phyloP scores from a whole-genome alignment of 352 stramenopile genomes.

The Paralagenidium karlingii region DNA sequence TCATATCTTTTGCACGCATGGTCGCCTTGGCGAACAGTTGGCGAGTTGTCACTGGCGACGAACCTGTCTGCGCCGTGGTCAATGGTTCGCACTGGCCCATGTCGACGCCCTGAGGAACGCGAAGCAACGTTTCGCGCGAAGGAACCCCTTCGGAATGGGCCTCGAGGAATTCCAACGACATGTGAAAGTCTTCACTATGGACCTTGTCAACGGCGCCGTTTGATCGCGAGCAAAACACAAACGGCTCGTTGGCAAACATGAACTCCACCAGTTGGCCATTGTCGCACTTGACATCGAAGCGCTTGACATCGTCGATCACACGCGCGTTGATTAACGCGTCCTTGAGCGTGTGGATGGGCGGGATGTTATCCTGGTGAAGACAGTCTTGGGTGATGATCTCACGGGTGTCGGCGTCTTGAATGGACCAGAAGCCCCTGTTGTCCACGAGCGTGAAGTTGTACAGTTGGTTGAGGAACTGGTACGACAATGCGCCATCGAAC shows the following conservation, averaged over 20 bases:
- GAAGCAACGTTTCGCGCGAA: constrained; percentile 3
- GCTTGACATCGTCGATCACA: constrained; percentile 10
- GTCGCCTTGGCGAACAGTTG: not conserved
- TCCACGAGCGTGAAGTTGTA: constrained; percentile 21
- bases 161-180: constrained; percentile 7
- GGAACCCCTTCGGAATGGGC: constrained; percentile 5
- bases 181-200: constrained; percentile 8
- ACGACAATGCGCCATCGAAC: constrained; percentile 17
- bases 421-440: constrained; percentile 10
- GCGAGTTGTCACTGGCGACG: not conserved
- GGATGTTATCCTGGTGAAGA: constrained; percentile 9
- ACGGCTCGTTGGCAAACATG: constrained; percentile 16
- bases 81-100: constrained; percentile 3
- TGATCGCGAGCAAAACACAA: constrained; percentile 15
- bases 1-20: constrained; percentile 1
- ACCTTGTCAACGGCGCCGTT: constrained; percentile 4
- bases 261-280: constrained; percentile 16
- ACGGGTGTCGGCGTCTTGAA: constrained; percentile 4
- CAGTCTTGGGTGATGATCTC: constrained; percentile 9
- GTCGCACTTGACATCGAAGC: constrained; percentile 5
- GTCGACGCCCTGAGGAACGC: constrained; percentile 1
- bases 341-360: constrained; percentile 8
- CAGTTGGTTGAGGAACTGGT: constrained; percentile 7
- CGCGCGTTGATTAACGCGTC: constrained; percentile 12
- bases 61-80: not conserved